Evolutionary conservation across 2,329 filamentous ascomycete species (phyloP).

Genomic region (Aspergillus pseudoglaucus): DNA sequence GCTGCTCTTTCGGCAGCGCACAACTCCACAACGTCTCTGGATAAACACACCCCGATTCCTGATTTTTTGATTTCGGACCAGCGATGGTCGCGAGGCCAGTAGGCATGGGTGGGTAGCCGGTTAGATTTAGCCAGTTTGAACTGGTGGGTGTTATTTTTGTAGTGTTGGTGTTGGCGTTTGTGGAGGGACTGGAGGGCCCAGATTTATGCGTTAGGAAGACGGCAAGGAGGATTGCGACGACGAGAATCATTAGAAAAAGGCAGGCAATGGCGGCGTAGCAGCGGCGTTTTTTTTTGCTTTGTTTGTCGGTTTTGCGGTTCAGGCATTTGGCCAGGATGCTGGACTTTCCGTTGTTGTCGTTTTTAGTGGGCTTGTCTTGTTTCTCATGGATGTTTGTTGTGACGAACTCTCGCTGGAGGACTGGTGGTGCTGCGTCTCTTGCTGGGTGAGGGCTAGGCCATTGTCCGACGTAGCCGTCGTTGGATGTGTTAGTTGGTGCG

Average conservation of each 20-base stretch:
- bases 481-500: too few relatives aligned
- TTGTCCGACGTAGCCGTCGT: too few relatives aligned
- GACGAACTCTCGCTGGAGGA: too few relatives aligned
- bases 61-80: conserved; percentile 59
- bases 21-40: conserved; percentile 81
- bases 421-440: too few relatives aligned
- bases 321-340: too few relatives aligned
- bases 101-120: conserved; percentile 77
- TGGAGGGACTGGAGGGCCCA: not conserved
- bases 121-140: conserved; percentile 72
- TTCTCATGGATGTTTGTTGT: too few relatives aligned
- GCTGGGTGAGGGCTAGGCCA: too few relatives aligned
- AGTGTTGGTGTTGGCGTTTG: not conserved
- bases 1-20: conserved; percentile 70
- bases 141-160: conserved; percentile 31
- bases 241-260: conserved; percentile 49
- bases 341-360: too few relatives aligned
- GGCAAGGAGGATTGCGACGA: conserved; percentile 52
- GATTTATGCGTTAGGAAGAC: conserved; percentile 49
- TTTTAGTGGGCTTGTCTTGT: too few relatives aligned
- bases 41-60: conserved; percentile 63
- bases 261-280: conserved; percentile 51
- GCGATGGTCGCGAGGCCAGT: conserved; percentile 75
- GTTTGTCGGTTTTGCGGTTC: not conserved
- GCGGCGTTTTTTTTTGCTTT: conserved; percentile 53